These are phyloP conservation scores for Chlorociboria aeruginascens DNA, from an alignment of 495 filamentous ascomycete genomes.

Conservation along the genomic window DNA sequence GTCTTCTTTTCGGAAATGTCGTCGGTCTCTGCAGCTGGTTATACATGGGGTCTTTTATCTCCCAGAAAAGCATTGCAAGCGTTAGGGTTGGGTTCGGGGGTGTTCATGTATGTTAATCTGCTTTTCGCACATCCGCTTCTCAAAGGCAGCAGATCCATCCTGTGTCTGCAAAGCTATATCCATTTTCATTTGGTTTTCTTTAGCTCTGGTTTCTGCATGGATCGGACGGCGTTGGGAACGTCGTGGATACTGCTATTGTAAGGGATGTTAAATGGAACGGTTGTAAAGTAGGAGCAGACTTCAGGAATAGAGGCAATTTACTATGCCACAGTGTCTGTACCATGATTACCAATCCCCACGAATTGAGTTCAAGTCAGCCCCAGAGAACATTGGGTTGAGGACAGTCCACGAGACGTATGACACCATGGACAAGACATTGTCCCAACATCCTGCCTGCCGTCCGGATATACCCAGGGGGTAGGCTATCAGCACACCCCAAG, in stretches of 20 bases:
- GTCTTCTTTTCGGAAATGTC: conserved; percentile 15
- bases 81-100: conserved; percentile 8
- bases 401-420: too few species aligned
- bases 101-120: neutral
- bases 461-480: too few species aligned
- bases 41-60: conserved; percentile 11
- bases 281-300: conserved; percentile 10
- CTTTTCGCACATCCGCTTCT: conserved; percentile 17
- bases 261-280: neutral
- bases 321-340: neutral
- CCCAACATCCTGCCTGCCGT: too few species aligned
- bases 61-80: conserved; percentile 18
- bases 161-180: conserved; percentile 5
- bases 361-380: too few species aligned
- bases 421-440: too few species aligned
- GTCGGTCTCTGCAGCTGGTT: conserved; percentile 12
- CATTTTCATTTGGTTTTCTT: conserved; percentile 17
- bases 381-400: too few species aligned
- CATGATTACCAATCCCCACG: too few species aligned
- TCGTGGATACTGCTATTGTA: neutral
- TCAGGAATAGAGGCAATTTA: conserved; percentile 12
- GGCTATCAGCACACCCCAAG: too few species aligned
- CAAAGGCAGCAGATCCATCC: neutral
- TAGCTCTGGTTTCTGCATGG: conserved; percentile 18
- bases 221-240: conserved; percentile 12